A percentile compares a stretch with the other conserved stretches of the same genome.
phyloP scores from a whole-genome alignment of 2,329 filamentous ascomycete genomes.

The Sclerotinia subarctica region DNA sequence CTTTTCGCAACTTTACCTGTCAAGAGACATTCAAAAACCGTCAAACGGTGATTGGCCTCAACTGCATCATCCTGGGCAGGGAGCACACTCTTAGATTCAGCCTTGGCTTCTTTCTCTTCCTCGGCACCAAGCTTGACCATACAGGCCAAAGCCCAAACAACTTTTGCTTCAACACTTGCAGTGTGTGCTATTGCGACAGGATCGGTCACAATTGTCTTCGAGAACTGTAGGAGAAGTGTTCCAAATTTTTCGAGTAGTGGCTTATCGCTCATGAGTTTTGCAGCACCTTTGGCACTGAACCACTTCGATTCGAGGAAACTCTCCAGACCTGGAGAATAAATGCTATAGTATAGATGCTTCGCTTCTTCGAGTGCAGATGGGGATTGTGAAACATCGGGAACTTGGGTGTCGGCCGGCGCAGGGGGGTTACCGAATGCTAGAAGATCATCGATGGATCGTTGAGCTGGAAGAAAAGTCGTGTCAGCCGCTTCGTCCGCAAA shows the following conservation, averaged over 20 bases:
- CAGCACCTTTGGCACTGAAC: constrained; percentile 57
- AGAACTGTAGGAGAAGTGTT: constrained; percentile 57
- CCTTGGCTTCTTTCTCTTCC: constrained; percentile 37
- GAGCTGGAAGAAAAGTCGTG: constrained; percentile 51
- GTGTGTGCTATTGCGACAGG: constrained; percentile 52
- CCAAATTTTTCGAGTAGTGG: constrained; percentile 64
- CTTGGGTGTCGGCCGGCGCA: constrained; percentile 49
- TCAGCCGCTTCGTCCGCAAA: constrained; percentile 40
- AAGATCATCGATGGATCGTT: constrained; percentile 72
- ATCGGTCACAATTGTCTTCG: constrained; percentile 48
- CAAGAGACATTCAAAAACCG: constrained; percentile 72
- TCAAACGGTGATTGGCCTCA: constrained; percentile 67
- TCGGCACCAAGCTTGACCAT: constrained; percentile 39
- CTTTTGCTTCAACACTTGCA: constrained; percentile 53
- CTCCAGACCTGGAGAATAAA: constrained; percentile 73
- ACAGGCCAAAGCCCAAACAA: constrained; percentile 59
- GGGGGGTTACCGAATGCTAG: constrained; percentile 59
- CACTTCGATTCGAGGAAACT: constrained; percentile 78
- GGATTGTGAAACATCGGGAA: constrained; percentile 45
- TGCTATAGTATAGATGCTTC: constrained; percentile 67
- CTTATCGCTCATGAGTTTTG: constrained; percentile 49
- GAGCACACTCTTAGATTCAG: constrained; percentile 39
- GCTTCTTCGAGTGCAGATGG: constrained; percentile 60
- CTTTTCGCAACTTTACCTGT: constrained; percentile 63
- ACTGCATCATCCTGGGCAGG: constrained; percentile 56